These are phyloP conservation scores for Byssothecium circinans DNA, from an alignment of 2,329 filamentous ascomycete species.

Conservation along the genomic window DNA sequence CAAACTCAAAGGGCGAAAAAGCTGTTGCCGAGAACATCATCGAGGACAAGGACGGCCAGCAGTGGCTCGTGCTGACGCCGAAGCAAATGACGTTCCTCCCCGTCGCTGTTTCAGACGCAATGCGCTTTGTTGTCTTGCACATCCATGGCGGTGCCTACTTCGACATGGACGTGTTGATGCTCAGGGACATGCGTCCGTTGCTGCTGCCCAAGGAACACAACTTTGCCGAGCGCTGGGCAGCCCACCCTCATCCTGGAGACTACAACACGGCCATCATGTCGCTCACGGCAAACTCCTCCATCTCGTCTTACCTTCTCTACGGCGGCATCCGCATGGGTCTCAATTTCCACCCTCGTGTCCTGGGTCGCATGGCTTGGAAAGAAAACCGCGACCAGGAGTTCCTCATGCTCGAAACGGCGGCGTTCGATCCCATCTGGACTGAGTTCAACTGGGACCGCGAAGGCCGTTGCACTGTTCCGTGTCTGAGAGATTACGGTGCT, in stretches of 20 bases:
- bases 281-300: conserved; percentile 57
- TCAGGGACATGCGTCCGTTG: conserved; percentile 58
- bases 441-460: conserved; percentile 59
- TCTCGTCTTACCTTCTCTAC: conserved; percentile 58
- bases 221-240: conserved; percentile 60
- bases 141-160: conserved; percentile 58
- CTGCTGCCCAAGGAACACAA: conserved; percentile 54
- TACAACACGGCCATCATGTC: conserved; percentile 62
- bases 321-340: conserved; percentile 61
- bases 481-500: conserved; percentile 56
- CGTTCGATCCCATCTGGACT: conserved; percentile 61
- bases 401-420: conserved; percentile 59
- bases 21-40: conserved; percentile 56
- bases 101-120: conserved; percentile 59
- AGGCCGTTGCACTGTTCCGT: conserved; percentile 57
- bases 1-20: conserved; percentile 46
- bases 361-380: conserved; percentile 60
- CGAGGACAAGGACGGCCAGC: conserved; percentile 52
- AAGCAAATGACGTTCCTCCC: conserved; percentile 62
- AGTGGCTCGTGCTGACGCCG: conserved; percentile 57
- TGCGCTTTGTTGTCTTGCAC: conserved; percentile 58
- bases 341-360: conserved; percentile 59
- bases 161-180: conserved; percentile 60
- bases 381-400: conserved; percentile 57
- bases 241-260: conserved; percentile 56